Evolutionary conservation across 2,329 filamentous ascomycete species (phyloP).

Genomic region (Aspergillus ruber): DNA sequence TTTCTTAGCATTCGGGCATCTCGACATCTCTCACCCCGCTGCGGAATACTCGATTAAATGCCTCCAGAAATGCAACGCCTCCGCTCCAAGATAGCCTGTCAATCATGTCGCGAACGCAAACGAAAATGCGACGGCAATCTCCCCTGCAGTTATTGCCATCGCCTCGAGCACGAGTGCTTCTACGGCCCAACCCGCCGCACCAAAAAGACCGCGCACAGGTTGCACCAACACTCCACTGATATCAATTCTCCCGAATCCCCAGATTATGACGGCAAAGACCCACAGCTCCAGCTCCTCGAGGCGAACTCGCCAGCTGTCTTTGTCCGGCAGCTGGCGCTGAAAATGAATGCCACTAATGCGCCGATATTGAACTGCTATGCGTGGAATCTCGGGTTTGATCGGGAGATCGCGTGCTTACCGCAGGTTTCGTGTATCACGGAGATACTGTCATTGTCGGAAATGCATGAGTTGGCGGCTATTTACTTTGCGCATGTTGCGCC

Average conservation of each 20-base stretch:
- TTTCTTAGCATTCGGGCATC: neutral
- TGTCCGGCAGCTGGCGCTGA: neutral
- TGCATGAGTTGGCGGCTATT: neutral
- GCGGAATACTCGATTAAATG: neutral
- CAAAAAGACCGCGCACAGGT: neutral
- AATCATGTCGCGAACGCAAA: neutral
- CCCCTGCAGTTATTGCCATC: neutral
- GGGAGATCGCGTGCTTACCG: neutral
- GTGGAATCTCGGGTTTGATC: neutral
- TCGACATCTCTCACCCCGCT: neutral
- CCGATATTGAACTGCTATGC: neutral
- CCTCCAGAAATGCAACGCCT: neutral
- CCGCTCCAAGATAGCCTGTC: neutral
- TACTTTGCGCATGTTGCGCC: slow-evolving; percentile 7
- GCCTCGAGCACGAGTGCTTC: neutral
- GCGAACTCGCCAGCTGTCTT: neutral
- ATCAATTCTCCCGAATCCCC: neutral
- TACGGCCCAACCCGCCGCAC: neutral
- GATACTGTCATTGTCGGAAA: neutral
- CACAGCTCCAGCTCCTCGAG: neutral
- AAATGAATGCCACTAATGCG: neutral
- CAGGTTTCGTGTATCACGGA: slow-evolving; percentile 2
- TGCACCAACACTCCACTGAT: neutral
- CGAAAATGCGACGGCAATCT: neutral
- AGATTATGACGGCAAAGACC: neutral